These are phyloP conservation scores for Davidsoniella neocaledoniae DNA, from an alignment of 2,329 filamentous ascomycete genomes.

Conservation along the genomic window DNA sequence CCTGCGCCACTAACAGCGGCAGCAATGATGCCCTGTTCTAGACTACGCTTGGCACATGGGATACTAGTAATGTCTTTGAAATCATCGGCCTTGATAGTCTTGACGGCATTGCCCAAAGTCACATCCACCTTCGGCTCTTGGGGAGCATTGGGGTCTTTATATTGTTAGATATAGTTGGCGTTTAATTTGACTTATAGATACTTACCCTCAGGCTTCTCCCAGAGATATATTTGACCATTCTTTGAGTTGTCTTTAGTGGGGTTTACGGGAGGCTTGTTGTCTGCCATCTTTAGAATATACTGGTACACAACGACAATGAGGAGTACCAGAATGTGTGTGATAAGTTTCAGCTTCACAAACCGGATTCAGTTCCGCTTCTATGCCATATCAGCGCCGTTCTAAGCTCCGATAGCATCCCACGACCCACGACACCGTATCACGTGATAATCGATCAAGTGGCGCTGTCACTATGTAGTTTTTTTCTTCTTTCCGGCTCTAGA, in stretches of 20 bases:
- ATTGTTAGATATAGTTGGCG: neutral
- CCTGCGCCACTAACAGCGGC: constrained; percentile 63
- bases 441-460: neutral
- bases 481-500: neutral
- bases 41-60: constrained; percentile 69
- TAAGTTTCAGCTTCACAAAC: too few species aligned
- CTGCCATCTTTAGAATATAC: constrained; percentile 1
- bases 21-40: constrained; percentile 66
- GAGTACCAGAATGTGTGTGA: too few species aligned
- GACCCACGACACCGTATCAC: neutral
- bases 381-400: neutral
- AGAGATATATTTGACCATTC: constrained; percentile 7
- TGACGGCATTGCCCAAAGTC: constrained; percentile 41
- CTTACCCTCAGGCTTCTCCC: constrained; percentile 8
- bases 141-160: constrained; percentile 2
- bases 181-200: neutral
- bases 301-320: neutral
- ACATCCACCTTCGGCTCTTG: constrained; percentile 5
- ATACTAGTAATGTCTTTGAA: constrained; percentile 57
- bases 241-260: neutral
- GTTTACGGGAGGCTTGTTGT: neutral
- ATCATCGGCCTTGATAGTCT: constrained; percentile 50
- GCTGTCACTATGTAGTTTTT: neutral
- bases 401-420: neutral
- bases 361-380: too few species aligned